phyloP scores from a whole-genome alignment of 73 alveolate genomes.

The Tetrahymena borealis region DNA sequence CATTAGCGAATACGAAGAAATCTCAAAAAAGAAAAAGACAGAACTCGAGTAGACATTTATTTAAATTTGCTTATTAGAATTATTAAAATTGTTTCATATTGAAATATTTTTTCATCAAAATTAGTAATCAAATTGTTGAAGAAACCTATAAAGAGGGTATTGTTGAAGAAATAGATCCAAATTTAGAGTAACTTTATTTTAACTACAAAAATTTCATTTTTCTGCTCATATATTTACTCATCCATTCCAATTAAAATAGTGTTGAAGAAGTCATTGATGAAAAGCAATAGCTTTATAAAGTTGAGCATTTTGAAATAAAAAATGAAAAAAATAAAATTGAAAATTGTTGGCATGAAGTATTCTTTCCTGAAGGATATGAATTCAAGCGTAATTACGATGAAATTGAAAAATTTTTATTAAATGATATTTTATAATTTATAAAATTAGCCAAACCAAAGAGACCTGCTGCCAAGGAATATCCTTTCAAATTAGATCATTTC shows the following conservation, averaged over 20 bases:
- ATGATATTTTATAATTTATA: background rate
- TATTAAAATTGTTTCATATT: background rate
- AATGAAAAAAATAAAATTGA: background rate
- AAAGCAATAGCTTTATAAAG: background rate
- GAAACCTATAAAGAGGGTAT: background rate
- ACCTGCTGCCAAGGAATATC: slow-evolving; percentile 74
- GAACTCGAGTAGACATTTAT: background rate
- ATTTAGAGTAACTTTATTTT: background rate
- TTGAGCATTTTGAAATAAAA: background rate
- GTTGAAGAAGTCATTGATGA: background rate
- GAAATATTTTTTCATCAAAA: background rate
- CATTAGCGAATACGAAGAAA: background rate
- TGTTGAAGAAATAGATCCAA: background rate
- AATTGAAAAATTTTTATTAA: background rate
- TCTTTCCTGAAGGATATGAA: background rate
- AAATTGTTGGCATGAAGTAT: background rate
- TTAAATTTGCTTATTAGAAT: background rate
- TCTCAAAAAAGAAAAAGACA: background rate
- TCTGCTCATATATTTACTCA: background rate
- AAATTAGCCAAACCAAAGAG: slow-evolving; percentile 5
- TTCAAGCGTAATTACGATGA: background rate
- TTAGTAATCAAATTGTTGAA: background rate
- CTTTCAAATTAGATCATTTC: slow-evolving; percentile 88
- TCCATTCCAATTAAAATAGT: background rate
- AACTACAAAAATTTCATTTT: background rate